These are phyloP conservation scores for Phellinidium pouzarii DNA, from an alignment of 1,284 basidiomycete species.

Conservation along the genomic window DNA sequence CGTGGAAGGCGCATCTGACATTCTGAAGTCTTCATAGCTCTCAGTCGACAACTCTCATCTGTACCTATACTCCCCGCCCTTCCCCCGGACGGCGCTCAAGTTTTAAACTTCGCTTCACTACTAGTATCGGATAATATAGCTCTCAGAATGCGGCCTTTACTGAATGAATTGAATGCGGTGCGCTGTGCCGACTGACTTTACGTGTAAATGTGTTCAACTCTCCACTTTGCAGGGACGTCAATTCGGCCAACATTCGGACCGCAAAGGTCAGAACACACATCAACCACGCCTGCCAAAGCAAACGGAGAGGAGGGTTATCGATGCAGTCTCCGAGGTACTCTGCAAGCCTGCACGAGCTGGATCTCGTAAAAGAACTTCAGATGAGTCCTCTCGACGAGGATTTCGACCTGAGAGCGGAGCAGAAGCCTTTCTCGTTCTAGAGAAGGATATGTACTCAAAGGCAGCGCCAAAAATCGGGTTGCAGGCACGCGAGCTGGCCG, in stretches of 20 bases:
- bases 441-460: background rate
- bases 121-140: background rate
- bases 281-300: background rate
- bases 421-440: constrained; percentile 13
- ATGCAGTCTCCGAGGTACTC: constrained; percentile 2
- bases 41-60: background rate
- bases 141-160: background rate
- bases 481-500: background rate
- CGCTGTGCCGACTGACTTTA: background rate
- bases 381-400: background rate
- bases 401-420: constrained; percentile 13
- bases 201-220: background rate
- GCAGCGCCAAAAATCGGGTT: background rate
- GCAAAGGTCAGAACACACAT: background rate
- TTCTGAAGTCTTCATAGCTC: background rate
- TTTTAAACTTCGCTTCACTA: background rate
- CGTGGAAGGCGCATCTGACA: background rate
- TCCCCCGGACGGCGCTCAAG: too few species aligned
- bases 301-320: background rate
- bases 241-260: background rate
- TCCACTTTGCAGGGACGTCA: background rate
- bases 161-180: background rate
- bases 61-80: background rate
- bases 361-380: background rate
- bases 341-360: background rate